phyloP scores from a whole-genome alignment of 805 yeast genomes.

The Saccharomycopsis guyanensis region DNA sequence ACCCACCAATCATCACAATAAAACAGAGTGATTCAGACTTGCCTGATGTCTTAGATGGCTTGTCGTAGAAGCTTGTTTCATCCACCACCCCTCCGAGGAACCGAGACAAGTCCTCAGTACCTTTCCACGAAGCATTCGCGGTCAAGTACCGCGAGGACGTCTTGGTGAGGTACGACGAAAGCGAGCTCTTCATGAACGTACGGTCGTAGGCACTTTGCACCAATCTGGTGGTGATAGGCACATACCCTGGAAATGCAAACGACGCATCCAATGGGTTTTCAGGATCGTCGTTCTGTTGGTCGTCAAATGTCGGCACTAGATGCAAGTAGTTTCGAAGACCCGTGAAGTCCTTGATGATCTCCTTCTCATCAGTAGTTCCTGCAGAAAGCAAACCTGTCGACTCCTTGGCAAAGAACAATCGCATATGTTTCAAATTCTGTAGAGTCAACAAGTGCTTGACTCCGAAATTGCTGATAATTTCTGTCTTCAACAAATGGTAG shows the following conservation, averaged over 20 bases:
- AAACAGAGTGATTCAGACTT: conserved; percentile 29
- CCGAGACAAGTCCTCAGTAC: conserved; percentile 32
- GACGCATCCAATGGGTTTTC: conserved; percentile 41
- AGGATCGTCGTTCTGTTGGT: conserved; percentile 26
- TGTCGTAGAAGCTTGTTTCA: conserved; percentile 12
- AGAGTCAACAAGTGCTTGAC: conserved; percentile 40
- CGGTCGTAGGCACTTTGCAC: conserved; percentile 62
- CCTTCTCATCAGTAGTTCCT: conserved; percentile 8
- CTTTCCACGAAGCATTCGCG: conserved; percentile 30
- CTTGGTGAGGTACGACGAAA: conserved; percentile 17
- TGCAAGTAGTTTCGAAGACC: conserved; percentile 35
- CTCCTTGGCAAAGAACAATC: conserved; percentile 36
- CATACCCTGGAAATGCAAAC: conserved; percentile 72
- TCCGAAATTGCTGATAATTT: conserved; percentile 60
- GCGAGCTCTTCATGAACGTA: conserved; percentile 35
- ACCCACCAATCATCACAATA: conserved; percentile 70
- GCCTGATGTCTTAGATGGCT: conserved; percentile 14
- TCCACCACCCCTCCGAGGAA: conserved; percentile 28
- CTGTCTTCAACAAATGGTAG: conserved; percentile 44
- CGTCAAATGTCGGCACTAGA: conserved; percentile 35
- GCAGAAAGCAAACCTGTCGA: conserved; percentile 15
- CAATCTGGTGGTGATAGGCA: conserved; percentile 66
- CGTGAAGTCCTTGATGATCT: conserved; percentile 29
- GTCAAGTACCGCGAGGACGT: conserved; percentile 22
- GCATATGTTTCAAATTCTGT: conserved; percentile 40